Evolutionary conservation across 139 green algal genomes (phyloP), one percentile per base, ranked within the genome.

Genomic region (Spirogloea muscicola): DNA sequence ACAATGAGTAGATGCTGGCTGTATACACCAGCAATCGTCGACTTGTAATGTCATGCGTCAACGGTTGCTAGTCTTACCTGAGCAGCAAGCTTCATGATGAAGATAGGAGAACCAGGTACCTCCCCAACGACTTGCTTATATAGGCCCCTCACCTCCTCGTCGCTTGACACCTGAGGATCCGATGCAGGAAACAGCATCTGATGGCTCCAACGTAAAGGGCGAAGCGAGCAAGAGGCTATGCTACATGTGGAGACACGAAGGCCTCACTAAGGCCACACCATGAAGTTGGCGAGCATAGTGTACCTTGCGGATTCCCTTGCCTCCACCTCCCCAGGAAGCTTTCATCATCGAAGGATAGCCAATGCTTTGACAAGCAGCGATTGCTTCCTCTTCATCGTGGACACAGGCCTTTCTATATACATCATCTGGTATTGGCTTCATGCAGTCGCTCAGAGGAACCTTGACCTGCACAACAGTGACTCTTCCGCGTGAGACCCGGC

Each of bases 271-370:
- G 46, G 21, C 21, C 21, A 55, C 46, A 55, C 21, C 46, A 55
- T 55, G 21, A n/a, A n/a, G n/a, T n/a, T n/a, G n/a, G n/a, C n/a
- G n/a, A n/a, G n/a, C n/a, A n/a, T n/a, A n/a, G n/a, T n/a, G 27
- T 52, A 92, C 91, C 73, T 89, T 92, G 34, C 93, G 82, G 72
- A 98, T 98, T 66, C 94, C 94, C 82, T 97, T 97, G 74, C 94
- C 94, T 55, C 94, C 94, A n/a, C 94, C 94, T 31, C 94, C 94
- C 93, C 91, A 97, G 0, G 86, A 93, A 2, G 92, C 94, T 80
- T 98, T 98, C 55, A 98, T 90, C 94, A 98, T 98, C 39, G 91
- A 77, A 6, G 94, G 94, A 84, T 95, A 97, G 39, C 92, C 91
- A 36, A 98, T 95, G 38, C 43, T 38, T 6, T 80, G 78, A 80